Evolutionary conservation across 1,284 basidiomycete species (phyloP), one percentile per base, ranked within the genome.

Genomic region (Ustilago hordei): DNA sequence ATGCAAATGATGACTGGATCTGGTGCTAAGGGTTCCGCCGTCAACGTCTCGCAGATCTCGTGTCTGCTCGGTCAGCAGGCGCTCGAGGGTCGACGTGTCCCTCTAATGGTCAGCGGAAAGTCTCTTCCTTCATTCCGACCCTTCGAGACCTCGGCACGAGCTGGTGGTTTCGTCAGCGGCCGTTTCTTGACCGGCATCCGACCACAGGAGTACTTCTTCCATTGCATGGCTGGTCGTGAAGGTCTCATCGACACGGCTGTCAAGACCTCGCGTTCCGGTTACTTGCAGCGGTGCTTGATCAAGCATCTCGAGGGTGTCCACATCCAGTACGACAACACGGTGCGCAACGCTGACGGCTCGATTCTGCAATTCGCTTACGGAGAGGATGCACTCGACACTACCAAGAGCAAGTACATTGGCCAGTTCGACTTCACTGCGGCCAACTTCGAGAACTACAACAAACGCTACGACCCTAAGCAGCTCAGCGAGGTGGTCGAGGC

Each of bases 1-100:
- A 99, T 99, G 97, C 96, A 99, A 87, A 92, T 93, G 76, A 99
- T 99, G 97, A 98, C 96, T 5, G 91, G 94, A 64, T 98, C 97
- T 52, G 97, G 97, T 82, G 97, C 97, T 64, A 99, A 99, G 88
- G 97, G 97, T 71, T 96, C 94, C 78, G 92, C 93, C 35, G 96
- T 99, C 87, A 99, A 99, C 83, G 96, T 95, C 9, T 93, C 95
- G 74, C 95, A 98, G 86, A 99, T 99, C 83, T 98, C 97, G 43
- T 98, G 95, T 81, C 91, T 93, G 39, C 91, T 99, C 43, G 97
- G 97, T 60, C 95, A 98, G 87, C 97, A 99, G 87, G 95, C 98
- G 79, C 89, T 99, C 48, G 97, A 99, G 88, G 97, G 97, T 81
- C 93, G 97, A 75, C 95, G 97, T 87, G 97, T 99, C 15, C 97